A percentile compares a stretch with the other conserved stretches of the same genome.
phyloP scores from a whole-genome alignment of 2,329 filamentous ascomycete species.

The Ceratocystis huliohia region DNA sequence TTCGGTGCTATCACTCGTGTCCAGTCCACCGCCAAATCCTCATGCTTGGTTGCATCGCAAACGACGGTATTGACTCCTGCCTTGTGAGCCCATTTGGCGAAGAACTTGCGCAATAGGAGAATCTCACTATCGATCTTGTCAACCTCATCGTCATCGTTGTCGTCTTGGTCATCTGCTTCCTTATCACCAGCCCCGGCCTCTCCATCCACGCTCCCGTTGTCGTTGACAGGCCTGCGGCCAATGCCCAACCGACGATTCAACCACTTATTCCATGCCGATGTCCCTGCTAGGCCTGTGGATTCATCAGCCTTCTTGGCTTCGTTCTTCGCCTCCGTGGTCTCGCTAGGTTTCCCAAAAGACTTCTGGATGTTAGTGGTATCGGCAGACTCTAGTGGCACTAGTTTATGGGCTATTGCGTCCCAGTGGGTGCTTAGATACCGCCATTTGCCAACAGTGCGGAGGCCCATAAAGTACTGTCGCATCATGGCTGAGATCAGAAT shows the following conservation, averaged over 20 bases:
- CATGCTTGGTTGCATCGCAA: constrained; percentile 44
- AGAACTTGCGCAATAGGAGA: constrained; percentile 54
- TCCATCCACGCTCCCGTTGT: constrained; percentile 19
- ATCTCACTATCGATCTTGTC: constrained; percentile 42
- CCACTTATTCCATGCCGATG: constrained; percentile 18
- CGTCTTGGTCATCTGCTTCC: constrained; percentile 21
- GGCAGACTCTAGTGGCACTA: constrained; percentile 14
- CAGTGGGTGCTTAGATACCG: constrained; percentile 60
- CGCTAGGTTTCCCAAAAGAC: constrained; percentile 24
- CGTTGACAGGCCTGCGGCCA: constrained; percentile 16
- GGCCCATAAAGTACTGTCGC: constrained; percentile 79
- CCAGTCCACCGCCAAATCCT: constrained; percentile 56
- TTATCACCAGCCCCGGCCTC: constrained; percentile 21
- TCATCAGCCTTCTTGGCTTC: constrained; percentile 11
- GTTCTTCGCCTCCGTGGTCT: constrained; percentile 28
- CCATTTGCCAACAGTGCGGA: constrained; percentile 73
- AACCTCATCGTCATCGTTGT: constrained; percentile 30
- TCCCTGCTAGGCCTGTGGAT: neutral
- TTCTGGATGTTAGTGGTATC: constrained; percentile 21
- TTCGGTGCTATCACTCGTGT: constrained; percentile 66
- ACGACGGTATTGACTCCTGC: constrained; percentile 46
- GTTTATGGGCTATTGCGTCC: constrained; percentile 46
- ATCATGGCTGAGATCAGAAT: constrained; percentile 76
- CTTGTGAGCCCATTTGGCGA: constrained; percentile 58
- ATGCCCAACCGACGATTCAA: constrained; percentile 14